Evolutionary conservation across 257 asterid species (phyloP), one percentile per base, ranked within the genome.

Genomic region (Nicotiana noctiflora): DNA sequence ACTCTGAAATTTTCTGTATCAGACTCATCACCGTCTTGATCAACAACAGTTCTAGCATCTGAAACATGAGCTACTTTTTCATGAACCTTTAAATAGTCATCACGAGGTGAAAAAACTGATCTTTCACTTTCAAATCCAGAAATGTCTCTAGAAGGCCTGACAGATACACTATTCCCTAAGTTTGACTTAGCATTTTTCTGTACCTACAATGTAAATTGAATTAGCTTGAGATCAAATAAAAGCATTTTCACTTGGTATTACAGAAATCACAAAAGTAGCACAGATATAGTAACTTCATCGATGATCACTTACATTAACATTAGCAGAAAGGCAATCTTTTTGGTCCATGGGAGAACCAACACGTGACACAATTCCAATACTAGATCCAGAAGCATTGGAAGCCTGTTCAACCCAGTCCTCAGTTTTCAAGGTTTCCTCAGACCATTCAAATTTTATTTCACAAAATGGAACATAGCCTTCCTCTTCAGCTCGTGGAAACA

Each of bases 391-490:
- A 77, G 84, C 80, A 60, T 67, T 78, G 61, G 76, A 66, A 46
- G 59, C 62, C 62, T 44, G 76, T 79, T 64, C 77, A 49, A 74
- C 2, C 60, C 44, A 25, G 44, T 74, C 79, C 61, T 79, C 82
- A 32, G 75, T 32, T 49, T 74, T 74, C 25, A 74, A 51, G 17
- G 56, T 44, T 70, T 70, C 89, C 79, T 82, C 80, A 34, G 84
- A 75, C 53, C 75, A 60, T 53, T 64, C 88, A 49, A 75, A 83
- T 7, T 87, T 83, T 81, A 85, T 83, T 70, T 89, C 86, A 72
- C 91, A 86, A 80, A 91, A 95, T 57, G 97, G 97, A 77, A 84
- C 11, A 84, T 95, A 93, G 66, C 84, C 89, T 53, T 89, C 91
- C 82, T 65, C 82, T 81, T 84, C 88, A 83, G 81, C 89, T 76